Evolutionary conservation across 2,329 filamentous ascomycete species (phyloP).

Genomic region (Rugonectria rugulosa): DNA sequence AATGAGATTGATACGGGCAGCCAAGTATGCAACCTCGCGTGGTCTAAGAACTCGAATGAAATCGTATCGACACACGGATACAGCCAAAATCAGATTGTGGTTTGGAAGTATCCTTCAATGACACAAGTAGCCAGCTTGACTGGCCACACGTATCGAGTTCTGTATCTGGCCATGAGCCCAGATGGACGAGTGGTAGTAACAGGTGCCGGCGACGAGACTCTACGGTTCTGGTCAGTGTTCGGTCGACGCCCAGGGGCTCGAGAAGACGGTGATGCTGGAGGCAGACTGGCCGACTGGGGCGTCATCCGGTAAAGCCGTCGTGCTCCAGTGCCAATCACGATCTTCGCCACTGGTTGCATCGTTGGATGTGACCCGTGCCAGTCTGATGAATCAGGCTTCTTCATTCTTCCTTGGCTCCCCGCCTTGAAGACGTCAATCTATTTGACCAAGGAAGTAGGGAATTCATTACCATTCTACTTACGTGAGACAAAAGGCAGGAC

Average conservation of each 20-base stretch:
- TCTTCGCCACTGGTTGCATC: background rate
- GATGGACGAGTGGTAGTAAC: constrained; percentile 95
- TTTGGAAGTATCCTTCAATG: constrained; percentile 99
- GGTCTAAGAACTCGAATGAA: constrained; percentile 97
- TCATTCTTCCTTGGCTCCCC: background rate
- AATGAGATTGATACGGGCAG: constrained; percentile 96
- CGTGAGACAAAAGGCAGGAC: background rate
- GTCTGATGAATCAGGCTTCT: background rate
- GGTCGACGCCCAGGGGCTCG: constrained; percentile 78
- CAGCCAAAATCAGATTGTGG: constrained; percentile 97
- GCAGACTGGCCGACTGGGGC: constrained; percentile 79
- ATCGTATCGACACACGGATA: constrained; percentile 98
- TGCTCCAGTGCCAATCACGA: background rate
- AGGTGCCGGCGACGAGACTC: constrained; percentile 93
- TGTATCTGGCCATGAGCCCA: constrained; percentile 97
- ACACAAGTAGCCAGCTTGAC: constrained; percentile 94
- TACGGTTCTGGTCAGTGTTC: constrained; percentile 97
- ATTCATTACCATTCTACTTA: no score
- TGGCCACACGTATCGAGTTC: constrained; percentile 93
- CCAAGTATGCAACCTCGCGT: constrained; percentile 98
- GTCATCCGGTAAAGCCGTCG: constrained; percentile 69
- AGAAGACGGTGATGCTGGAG: constrained; percentile 70
- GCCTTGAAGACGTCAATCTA: no score
- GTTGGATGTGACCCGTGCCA: background rate
- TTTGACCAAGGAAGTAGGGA: no score